These are phyloP conservation scores for Pythium rhizo-oryzae DNA, from an alignment of 352 stramenopile genomes.

Conservation along the genomic window DNA sequence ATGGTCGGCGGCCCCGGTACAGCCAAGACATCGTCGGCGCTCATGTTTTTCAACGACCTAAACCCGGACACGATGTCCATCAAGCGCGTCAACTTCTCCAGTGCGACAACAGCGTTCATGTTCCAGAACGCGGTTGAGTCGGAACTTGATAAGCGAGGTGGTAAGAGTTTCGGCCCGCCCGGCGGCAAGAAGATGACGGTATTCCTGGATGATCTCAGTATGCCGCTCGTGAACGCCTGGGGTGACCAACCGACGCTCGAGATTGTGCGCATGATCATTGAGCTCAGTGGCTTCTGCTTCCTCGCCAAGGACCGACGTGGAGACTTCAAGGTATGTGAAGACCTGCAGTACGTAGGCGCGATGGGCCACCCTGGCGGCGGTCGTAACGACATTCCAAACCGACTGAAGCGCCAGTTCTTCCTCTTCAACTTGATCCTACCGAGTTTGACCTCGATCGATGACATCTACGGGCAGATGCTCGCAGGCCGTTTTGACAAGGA, in stretches of 20 bases:
- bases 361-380: conserved; percentile 97
- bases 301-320: conserved; percentile 98
- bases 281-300: conserved; percentile 97
- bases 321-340: conserved; percentile 98
- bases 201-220: conserved; percentile 98
- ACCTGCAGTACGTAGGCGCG: conserved; percentile 96
- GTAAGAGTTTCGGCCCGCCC: conserved; percentile 97
- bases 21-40: conserved; percentile 97
- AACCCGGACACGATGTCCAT: conserved; percentile 95
- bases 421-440: conserved; percentile 98
- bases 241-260: conserved; percentile 98
- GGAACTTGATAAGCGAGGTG: conserved; percentile 98
- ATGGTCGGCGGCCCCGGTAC: conserved; percentile 97
- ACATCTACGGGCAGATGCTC: conserved; percentile 99
- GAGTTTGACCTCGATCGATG: conserved; percentile 98
- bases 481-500: conserved; percentile 93
- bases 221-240: conserved; percentile 98
- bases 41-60: conserved; percentile 98
- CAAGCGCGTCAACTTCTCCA: conserved; percentile 99
- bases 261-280: conserved; percentile 97
- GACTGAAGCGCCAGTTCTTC: conserved; percentile 99
- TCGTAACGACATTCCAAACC: conserved; percentile 98
- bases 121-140: conserved; percentile 98
- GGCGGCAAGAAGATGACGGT: conserved; percentile 99
- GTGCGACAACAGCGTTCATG: conserved; percentile 97